phyloP scores from a whole-genome alignment of 2,329 filamentous ascomycete genomes.

The Fusarium phyllophilum region DNA sequence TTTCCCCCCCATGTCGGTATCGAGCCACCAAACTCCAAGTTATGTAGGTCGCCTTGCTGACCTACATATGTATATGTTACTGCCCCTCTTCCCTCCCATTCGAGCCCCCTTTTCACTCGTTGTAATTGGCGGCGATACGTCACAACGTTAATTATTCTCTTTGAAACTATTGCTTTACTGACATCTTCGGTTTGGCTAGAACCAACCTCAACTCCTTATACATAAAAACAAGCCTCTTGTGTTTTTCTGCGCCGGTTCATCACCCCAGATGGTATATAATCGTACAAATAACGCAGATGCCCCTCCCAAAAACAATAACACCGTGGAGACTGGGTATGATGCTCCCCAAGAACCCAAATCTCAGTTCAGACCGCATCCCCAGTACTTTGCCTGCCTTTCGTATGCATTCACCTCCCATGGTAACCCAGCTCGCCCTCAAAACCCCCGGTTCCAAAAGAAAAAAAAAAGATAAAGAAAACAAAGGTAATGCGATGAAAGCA shows the following conservation, averaged over 20 bases:
- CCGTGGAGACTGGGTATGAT: slow-evolving; percentile 2
- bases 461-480: slow-evolving; percentile 14
- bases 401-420: background rate
- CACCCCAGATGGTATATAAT: slow-evolving; percentile 38
- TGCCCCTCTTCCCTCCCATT: background rate
- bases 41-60: background rate
- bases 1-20: background rate
- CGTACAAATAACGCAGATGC: slow-evolving; percentile 27
- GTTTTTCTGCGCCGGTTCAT: slow-evolving; percentile 35
- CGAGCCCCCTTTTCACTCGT: background rate
- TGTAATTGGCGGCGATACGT: background rate
- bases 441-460: slow-evolving; percentile 6
- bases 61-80: background rate
- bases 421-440: slow-evolving; percentile 1
- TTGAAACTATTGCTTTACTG: slow-evolving; percentile 13
- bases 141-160: background rate
- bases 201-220: slow-evolving; percentile 19
- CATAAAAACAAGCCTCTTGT: slow-evolving; percentile 24
- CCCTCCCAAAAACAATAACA: slow-evolving; percentile 15
- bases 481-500: slow-evolving; percentile 27
- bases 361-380: background rate
- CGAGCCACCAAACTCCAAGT: background rate
- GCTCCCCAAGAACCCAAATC: slow-evolving; percentile 2
- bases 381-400: slow-evolving; percentile 5
- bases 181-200: slow-evolving; percentile 14